Evolutionary conservation across 257 asterid genomes (phyloP).

Genomic region (Eustoma russellianum): DNA sequence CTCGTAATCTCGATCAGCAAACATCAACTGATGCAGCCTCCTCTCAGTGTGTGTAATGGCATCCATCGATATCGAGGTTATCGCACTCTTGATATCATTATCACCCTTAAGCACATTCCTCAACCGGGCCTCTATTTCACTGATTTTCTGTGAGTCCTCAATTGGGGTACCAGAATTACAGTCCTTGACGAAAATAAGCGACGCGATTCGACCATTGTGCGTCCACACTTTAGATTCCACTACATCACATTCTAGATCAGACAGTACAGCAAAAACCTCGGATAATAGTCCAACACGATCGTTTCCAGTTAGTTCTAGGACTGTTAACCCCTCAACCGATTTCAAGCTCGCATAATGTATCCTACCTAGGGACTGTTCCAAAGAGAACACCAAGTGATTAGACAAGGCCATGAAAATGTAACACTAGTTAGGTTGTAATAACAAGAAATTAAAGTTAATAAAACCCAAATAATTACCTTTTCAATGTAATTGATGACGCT

Average conservation of each 20-base stretch:
- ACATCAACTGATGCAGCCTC: conserved; percentile 99
- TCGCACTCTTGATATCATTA: conserved; percentile 71
- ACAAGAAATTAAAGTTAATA: too few species aligned
- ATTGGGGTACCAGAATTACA: conserved; percentile 58
- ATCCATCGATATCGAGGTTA: conserved; percentile 45
- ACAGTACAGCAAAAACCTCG: conserved; percentile 82
- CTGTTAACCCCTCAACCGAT: conserved; percentile 67
- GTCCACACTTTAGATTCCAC: conserved; percentile 94
- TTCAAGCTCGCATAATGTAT: conserved; percentile 56
- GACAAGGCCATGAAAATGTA: background rate
- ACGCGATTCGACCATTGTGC: conserved; percentile 82
- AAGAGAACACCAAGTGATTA: background rate
- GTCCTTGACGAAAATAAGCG: conserved; percentile 64
- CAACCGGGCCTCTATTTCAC: conserved; percentile 45
- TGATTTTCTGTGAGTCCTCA: conserved; percentile 52
- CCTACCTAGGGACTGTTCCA: conserved; percentile 81
- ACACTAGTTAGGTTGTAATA: background rate
- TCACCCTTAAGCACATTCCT: conserved; percentile 90
- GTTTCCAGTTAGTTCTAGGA: conserved; percentile 73
- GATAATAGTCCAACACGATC: conserved; percentile 86
- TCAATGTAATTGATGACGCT: conserved; percentile 79
- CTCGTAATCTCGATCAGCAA: conserved; percentile 87
- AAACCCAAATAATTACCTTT: conserved; percentile 41
- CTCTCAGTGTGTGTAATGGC: conserved; percentile 77
- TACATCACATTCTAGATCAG: conserved; percentile 55